Percentiles rank a stretch among this genome's conserved stretches.
phyloP scores from a whole-genome alignment of 1,284 basidiomycete genomes.

The Mycena sp. region DNA sequence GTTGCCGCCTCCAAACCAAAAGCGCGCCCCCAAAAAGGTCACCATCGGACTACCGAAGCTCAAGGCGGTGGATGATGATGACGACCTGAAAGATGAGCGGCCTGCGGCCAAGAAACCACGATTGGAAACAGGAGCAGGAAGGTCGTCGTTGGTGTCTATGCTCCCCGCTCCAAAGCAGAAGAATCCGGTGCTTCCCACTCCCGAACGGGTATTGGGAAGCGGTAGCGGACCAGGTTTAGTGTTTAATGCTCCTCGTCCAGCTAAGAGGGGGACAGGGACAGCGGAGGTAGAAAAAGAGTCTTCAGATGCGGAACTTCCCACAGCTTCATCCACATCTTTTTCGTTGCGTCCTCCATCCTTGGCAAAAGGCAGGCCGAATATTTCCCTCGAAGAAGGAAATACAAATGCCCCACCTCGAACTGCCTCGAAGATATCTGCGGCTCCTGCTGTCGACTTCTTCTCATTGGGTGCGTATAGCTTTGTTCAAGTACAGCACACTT shows the following conservation, averaged over 20 bases:
- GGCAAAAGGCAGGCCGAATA: conserved; percentile 64
- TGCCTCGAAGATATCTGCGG: conserved; percentile 36
- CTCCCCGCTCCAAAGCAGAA: conserved; percentile 78
- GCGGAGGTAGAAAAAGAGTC: conserved; percentile 28
- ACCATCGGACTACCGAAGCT: conserved; percentile 72
- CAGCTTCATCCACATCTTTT: conserved; percentile 38
- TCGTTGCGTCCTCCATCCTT: conserved; percentile 68
- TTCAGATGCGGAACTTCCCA: conserved; percentile 16
- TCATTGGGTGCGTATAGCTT: conserved; percentile 51
- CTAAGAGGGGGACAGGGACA: conserved; percentile 21
- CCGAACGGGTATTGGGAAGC: conserved; percentile 70
- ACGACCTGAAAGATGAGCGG: conserved; percentile 53
- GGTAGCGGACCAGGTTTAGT: conserved; percentile 68
- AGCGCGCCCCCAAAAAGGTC: conserved; percentile 71
- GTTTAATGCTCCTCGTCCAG: conserved; percentile 52
- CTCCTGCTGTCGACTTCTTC: conserved; percentile 72
- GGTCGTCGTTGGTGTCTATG: conserved; percentile 75
- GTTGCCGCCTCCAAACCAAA: conserved; percentile 50
- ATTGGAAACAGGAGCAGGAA: conserved; percentile 63
- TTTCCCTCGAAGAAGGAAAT: conserved; percentile 65
- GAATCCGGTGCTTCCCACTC: conserved; percentile 49
- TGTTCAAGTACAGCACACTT: neutral
- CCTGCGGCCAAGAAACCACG: conserved; percentile 69
- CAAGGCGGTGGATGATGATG: conserved; percentile 46
- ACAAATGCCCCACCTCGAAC: conserved; percentile 36